Conservation (phyloP, 805 yeast genomes). For the Pichia cabralensis region DNA sequence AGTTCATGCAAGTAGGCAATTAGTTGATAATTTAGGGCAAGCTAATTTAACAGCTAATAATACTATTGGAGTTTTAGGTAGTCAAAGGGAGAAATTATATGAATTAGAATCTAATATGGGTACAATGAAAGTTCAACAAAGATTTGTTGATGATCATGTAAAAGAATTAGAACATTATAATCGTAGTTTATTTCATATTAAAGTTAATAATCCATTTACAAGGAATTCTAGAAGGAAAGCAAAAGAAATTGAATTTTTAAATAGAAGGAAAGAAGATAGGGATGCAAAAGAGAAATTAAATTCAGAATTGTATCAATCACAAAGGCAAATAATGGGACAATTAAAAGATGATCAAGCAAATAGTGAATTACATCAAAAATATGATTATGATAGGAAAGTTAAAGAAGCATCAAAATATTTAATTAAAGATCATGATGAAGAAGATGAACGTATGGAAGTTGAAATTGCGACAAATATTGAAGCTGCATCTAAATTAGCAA, state of each 20-base stretch:
- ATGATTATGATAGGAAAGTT: conserved; percentile 41
- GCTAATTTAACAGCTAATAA: conserved; percentile 71
- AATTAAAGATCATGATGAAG: conserved; percentile 74
- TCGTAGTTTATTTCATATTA: conserved; percentile 72
- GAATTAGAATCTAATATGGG: conserved; percentile 57
- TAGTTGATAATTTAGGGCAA: conserved; percentile 58
- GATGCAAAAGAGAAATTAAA: conserved; percentile 21
- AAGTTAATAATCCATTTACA: conserved; percentile 80
- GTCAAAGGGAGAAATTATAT: conserved; percentile 82
- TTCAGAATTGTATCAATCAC: conserved; percentile 19
- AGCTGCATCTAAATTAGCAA: conserved; percentile 59
- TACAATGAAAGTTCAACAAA: conserved; percentile 70
- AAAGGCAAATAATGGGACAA: conserved; percentile 31
- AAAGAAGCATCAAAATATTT: conserved; percentile 61
- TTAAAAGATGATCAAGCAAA: conserved; percentile 29
- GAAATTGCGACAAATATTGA: conserved; percentile 79
- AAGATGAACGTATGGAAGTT: conserved; percentile 86
- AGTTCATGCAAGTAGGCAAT: conserved; percentile 75
- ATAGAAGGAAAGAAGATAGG: conserved; percentile 30
- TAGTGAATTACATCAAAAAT: conserved; percentile 30
- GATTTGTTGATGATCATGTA: conserved; percentile 75
- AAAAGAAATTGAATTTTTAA: conserved; percentile 59
- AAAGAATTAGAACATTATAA: conserved; percentile 69
- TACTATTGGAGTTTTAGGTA: conserved; percentile 84
- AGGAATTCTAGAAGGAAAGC: conserved; percentile 64